Evolutionary conservation across 2,329 filamentous ascomycete species (phyloP).

Genomic region (Aspergillus phoenicis): DNA sequence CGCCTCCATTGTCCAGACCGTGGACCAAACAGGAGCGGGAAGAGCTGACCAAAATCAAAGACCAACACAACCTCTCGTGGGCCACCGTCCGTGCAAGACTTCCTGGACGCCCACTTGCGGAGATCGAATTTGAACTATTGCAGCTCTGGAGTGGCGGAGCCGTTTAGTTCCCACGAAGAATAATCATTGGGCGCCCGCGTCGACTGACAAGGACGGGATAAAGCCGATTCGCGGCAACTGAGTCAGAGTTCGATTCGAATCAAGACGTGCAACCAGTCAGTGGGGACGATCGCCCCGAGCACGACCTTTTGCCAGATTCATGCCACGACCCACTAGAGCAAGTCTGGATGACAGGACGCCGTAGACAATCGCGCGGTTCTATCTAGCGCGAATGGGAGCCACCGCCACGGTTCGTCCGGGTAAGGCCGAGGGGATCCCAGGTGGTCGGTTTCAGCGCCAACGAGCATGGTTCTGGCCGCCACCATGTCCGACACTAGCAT

Average conservation of each 20-base stretch:
- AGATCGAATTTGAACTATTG: slow-evolving; percentile 40
- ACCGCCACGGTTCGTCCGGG: background rate
- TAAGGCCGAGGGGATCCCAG: slow-evolving; percentile 4
- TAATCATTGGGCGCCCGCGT: slow-evolving; percentile 1
- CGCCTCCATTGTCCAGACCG: slow-evolving; percentile 28
- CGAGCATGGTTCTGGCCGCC: background rate
- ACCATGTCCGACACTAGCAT: slow-evolving; percentile 1
- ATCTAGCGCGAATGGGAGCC: background rate
- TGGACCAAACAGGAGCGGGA: slow-evolving; percentile 35
- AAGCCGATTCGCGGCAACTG: slow-evolving; percentile 7
- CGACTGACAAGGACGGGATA: background rate
- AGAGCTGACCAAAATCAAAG: slow-evolving; percentile 30
- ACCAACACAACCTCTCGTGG: slow-evolving; percentile 35
- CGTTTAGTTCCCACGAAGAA: slow-evolving; percentile 15
- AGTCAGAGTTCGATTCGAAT: slow-evolving; percentile 7
- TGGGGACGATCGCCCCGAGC: slow-evolving; percentile 1
- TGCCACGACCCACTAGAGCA: slow-evolving; percentile 6
- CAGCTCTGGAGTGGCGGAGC: slow-evolving; percentile 33
- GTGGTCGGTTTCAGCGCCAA: slow-evolving; percentile 2
- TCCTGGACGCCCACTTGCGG: slow-evolving; percentile 31
- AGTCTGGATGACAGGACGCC: background rate
- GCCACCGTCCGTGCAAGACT: slow-evolving; percentile 29
- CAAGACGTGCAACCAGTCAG: slow-evolving; percentile 9
- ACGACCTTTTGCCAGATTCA: slow-evolving; percentile 4
- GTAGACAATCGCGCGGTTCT: background rate